phyloP scores from a whole-genome alignment of 495 filamentous ascomycete genomes.

The Pseudoneurospora amorphoporcata region DNA sequence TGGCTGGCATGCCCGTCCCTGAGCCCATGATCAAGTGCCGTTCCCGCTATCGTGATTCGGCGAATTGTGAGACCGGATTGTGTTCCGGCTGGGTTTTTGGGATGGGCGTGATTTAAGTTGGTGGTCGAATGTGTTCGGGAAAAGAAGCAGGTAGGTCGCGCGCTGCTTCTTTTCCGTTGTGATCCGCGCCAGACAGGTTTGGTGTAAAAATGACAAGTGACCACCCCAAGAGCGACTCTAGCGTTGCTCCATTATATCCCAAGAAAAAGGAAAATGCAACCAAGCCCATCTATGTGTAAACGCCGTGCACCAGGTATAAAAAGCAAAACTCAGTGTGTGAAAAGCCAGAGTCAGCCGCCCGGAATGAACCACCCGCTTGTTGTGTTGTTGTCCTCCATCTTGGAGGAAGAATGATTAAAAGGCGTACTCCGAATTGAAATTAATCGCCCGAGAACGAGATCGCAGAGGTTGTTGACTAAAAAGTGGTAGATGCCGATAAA shows the following conservation, averaged over 20 bases:
- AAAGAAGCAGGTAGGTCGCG: conserved; percentile 8
- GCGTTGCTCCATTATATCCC: conserved; percentile 13
- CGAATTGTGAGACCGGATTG: neutral
- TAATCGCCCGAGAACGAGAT: neutral
- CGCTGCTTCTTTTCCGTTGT: conserved; percentile 11
- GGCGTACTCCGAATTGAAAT: conserved; percentile 28
- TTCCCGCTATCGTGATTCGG: neutral
- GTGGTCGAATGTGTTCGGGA: conserved; percentile 3
- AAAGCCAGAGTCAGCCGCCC: conserved; percentile 10
- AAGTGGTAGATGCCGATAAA: conserved; percentile 1
- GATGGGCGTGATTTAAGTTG: conserved; percentile 5
- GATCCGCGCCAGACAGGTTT: conserved; percentile 5
- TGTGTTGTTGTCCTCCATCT: conserved; percentile 7
- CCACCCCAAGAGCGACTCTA: conserved; percentile 3
- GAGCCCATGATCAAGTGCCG: neutral
- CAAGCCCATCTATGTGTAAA: conserved; percentile 20
- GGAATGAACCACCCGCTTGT: conserved; percentile 15
- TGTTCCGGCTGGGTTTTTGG: neutral
- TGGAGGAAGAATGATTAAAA: conserved; percentile 33
- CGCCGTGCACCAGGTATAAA: conserved; percentile 21
- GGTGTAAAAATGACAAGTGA: conserved; percentile 7
- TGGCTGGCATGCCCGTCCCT: conserved; percentile 3
- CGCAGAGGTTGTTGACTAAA: neutral
- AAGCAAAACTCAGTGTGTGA: conserved; percentile 4
- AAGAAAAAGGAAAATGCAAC: conserved; percentile 15